Percentiles rank a stretch among this genome's conserved stretches.
Evolutionary conservation across 257 asterid species (phyloP).

Genomic region (Prunella vulgaris): DNA sequence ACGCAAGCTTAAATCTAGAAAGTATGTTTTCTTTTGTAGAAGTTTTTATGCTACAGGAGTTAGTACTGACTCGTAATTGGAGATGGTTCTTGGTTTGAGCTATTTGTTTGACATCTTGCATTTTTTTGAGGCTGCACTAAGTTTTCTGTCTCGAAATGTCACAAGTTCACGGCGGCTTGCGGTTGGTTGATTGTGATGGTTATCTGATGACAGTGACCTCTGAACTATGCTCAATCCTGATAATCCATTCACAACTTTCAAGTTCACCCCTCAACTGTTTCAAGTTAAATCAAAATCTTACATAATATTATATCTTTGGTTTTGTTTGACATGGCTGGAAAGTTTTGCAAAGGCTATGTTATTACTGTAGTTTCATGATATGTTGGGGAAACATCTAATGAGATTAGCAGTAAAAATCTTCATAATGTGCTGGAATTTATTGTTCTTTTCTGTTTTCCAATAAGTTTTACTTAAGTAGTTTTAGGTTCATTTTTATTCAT

Average conservation of each 20-base stretch:
- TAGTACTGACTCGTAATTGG: background rate
- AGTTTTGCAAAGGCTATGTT: background rate
- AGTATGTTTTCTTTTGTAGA: slow-evolving; percentile 42
- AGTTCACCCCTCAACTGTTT: slow-evolving; percentile 4
- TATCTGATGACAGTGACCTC: background rate
- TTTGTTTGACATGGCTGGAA: slow-evolving; percentile 12
- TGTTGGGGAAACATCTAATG: slow-evolving; percentile 11
- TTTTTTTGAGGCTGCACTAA: background rate
- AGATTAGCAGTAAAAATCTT: slow-evolving; percentile 6
- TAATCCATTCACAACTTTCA: background rate
- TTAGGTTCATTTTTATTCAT: slow-evolving; percentile 5
- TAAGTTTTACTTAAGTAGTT: background rate
- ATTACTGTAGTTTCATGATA: slow-evolving; percentile 2
- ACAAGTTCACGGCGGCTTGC: background rate
- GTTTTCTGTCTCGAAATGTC: slow-evolving; percentile 2
- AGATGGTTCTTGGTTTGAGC: background rate
- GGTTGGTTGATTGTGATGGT: slow-evolving; percentile 12
- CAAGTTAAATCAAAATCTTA: background rate
- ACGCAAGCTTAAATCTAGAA: slow-evolving; percentile 65
- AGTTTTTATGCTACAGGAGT: slow-evolving; percentile 8
- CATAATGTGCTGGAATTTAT: background rate
- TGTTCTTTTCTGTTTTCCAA: background rate
- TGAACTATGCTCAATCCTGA: slow-evolving; percentile 7
- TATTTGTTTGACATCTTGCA: background rate
- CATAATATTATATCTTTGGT: background rate